A percentile compares a stretch with the other conserved stretches of the same genome.
Conservation (phyloP, 148 eudicot genomes). For the Vaccinium darrowii region DNA sequence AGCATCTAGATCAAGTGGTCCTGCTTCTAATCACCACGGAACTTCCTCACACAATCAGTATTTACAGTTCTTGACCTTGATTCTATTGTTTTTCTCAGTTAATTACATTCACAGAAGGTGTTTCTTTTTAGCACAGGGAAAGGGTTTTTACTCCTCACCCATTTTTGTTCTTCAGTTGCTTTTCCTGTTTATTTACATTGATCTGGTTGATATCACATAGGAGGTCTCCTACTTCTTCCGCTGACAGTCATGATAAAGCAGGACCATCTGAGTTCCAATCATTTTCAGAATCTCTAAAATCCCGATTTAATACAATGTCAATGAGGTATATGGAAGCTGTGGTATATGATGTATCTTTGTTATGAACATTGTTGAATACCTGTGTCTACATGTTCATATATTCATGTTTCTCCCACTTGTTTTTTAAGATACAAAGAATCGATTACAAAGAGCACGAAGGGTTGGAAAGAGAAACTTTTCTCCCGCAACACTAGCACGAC, state of each 20-base stretch:
- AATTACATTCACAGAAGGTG: neutral
- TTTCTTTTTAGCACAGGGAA: neutral
- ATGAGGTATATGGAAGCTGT: constrained; percentile 47
- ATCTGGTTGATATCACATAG: constrained; percentile 19
- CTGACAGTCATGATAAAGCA: constrained; percentile 61
- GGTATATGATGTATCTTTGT: constrained; percentile 4
- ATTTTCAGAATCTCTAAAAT: constrained; percentile 75
- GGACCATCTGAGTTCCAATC: constrained; percentile 94
- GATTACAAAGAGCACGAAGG: constrained; percentile 76
- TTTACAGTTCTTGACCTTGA: constrained; percentile 9
- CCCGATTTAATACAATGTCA: constrained; percentile 74
- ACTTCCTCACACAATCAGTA: constrained; percentile 69
- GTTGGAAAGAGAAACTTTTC: constrained; percentile 94
- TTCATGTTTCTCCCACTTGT: neutral
- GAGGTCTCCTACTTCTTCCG: constrained; percentile 59
- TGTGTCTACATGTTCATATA: neutral
- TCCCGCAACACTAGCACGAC: constrained; percentile 61
- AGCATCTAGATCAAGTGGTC: constrained; percentile 43
- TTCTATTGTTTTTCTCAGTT: neutral
- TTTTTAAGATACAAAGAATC: constrained; percentile 72
- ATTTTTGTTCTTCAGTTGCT: neutral
- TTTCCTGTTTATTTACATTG: neutral
- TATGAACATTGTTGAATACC: neutral
- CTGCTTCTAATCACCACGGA: constrained; percentile 46
- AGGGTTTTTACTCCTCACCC: neutral